Evolutionary conservation across 176 grass and related monocot genomes (phyloP), one percentile per base, ranked within the genome.

Genomic region (Eleusine coracana): DNA sequence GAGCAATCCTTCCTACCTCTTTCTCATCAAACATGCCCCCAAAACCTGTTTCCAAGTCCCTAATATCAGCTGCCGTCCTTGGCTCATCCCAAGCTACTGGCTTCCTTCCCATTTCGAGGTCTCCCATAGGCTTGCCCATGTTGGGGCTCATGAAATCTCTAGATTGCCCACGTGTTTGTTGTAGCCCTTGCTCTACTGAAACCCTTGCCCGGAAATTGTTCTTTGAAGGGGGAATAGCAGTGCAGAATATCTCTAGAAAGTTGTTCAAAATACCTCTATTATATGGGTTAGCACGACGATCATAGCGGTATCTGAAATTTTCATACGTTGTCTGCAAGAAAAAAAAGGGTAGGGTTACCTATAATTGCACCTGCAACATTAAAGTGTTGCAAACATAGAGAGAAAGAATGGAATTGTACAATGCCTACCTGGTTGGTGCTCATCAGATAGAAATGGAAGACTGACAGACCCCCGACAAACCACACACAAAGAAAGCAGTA

Each of bases 301-400:
- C 95, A 55, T 98, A 98, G 63, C 87, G 88, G 50, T 98, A 93
- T 77, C 95, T 92, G 83, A 98, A 98, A 85, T 98, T 98, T 72
- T 98, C 92, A 38, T 95, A 95, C 39, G 95, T 98, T 73, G 95
- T 98, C 95, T 98, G 58, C 63, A 90, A 84, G 31, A 69, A 49
- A 20, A 49, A 49, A 29, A 55, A 70, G 16, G 48, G 50, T 10
- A 68, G 10, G 20, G 72, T 84, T 50, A 88, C 64, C 28, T 78
- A 81, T 8, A 84, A 68, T 28, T 83, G 69, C 15, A 71, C 63
- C 29, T 61, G 23, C 44, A 52, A 18, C 7, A 5, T 78, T 68
- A 74, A 78, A 42, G 31, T 34, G 31, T 34, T 34, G 31, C 31
- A 34, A 34, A 34, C 31, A 34, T 34, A 34, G 31, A 34, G 31